Evolutionary conservation across 805 yeast species (phyloP).

Genomic region (Metschnikowia proteae): DNA sequence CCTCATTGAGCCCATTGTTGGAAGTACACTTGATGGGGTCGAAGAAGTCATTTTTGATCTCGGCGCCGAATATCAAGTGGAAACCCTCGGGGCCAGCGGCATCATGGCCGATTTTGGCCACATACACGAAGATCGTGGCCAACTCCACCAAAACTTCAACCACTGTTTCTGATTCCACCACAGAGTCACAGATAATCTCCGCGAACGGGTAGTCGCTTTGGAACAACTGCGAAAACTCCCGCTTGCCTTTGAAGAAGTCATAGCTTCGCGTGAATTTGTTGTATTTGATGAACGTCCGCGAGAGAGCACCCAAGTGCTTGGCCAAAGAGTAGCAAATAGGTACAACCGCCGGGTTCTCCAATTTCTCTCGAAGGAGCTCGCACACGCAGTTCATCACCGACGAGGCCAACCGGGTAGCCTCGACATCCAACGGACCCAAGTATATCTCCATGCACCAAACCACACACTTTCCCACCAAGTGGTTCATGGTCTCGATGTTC

Average conservation of each 20-base stretch:
- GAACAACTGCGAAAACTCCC: slow-evolving; percentile 65
- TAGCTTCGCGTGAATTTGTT: slow-evolving; percentile 47
- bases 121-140: slow-evolving; percentile 54
- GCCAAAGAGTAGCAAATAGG: slow-evolving; percentile 45
- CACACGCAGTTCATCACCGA: slow-evolving; percentile 54
- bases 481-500: slow-evolving; percentile 21
- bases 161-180: slow-evolving; percentile 62
- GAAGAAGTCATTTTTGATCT: slow-evolving; percentile 34
- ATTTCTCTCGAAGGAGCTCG: slow-evolving; percentile 32
- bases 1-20: slow-evolving; percentile 42
- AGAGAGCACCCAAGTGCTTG: slow-evolving; percentile 52
- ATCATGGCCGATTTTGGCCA: slow-evolving; percentile 47
- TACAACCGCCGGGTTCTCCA: slow-evolving; percentile 25
- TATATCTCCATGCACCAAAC: slow-evolving; percentile 59
- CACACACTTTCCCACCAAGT: slow-evolving; percentile 45
- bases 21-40: slow-evolving; percentile 41
- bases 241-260: slow-evolving; percentile 51
- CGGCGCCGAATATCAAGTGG: slow-evolving; percentile 33
- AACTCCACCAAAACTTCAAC: slow-evolving; percentile 73
- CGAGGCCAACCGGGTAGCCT: slow-evolving; percentile 60
- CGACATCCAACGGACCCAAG: slow-evolving; percentile 48
- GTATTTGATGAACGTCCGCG: slow-evolving; percentile 49
- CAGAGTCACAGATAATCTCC: slow-evolving; percentile 66
- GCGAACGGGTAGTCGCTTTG: slow-evolving; percentile 64
- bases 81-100: slow-evolving; percentile 44